Evolutionary conservation across 2,329 filamentous ascomycete genomes (phyloP).

Genomic region (Cadophora sp.): DNA sequence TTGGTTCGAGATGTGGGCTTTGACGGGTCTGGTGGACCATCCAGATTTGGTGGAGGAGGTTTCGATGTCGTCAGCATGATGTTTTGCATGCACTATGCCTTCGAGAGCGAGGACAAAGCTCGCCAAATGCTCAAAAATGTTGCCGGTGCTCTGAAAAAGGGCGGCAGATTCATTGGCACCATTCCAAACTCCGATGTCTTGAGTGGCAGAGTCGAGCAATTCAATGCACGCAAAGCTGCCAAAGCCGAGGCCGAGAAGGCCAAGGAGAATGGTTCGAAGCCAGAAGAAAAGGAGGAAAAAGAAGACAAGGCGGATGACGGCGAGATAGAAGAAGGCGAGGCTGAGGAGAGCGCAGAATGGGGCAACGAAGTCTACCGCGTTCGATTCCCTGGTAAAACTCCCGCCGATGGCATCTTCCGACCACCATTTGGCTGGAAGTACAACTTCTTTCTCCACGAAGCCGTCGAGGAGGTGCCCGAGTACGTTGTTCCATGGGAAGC

Average conservation of each 20-base stretch:
- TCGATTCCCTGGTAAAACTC: conserved; percentile 82
- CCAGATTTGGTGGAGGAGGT: conserved; percentile 74
- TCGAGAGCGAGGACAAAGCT: conserved; percentile 89
- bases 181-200: conserved; percentile 98
- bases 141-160: conserved; percentile 87
- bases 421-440: conserved; percentile 98
- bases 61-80: conserved; percentile 99
- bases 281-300: conserved; percentile 34
- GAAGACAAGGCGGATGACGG: conserved; percentile 45
- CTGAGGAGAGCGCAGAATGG: conserved; percentile 76
- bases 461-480: conserved; percentile 94
- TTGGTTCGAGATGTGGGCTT: conserved; percentile 89
- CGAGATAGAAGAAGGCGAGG: conserved; percentile 65
- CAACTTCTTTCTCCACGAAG: conserved; percentile 94
- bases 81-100: conserved; percentile 99
- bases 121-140: conserved; percentile 94
- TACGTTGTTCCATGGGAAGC: conserved; percentile 99
- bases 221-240: conserved; percentile 65
- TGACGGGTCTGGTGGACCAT: conserved; percentile 68
- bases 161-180: conserved; percentile 90
- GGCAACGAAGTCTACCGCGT: conserved; percentile 94
- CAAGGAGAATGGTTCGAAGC: conserved; percentile 50
- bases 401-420: conserved; percentile 87
- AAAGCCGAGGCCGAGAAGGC: conserved; percentile 42
- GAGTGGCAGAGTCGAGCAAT: conserved; percentile 76